phyloP scores from a whole-genome alignment of 257 asterid species.

The Nicotiana sylvestris region DNA sequence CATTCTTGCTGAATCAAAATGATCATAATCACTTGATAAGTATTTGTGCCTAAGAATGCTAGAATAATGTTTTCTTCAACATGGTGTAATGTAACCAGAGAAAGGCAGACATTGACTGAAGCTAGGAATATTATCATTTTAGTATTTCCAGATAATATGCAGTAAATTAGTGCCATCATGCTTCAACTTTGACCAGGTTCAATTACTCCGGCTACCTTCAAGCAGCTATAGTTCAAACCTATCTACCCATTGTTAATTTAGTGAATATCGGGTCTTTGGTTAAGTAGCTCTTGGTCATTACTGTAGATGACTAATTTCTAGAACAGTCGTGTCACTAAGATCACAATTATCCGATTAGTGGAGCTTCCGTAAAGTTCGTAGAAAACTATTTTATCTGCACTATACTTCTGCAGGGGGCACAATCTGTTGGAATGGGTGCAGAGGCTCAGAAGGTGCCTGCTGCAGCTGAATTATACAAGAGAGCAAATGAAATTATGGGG shows the following conservation, averaged over 20 bases:
- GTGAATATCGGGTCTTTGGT: not conserved
- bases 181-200: not conserved
- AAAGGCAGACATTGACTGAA: not conserved
- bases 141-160: not conserved
- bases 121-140: not conserved
- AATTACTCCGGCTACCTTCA: not conserved
- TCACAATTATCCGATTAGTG: not conserved
- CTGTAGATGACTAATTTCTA: not conserved
- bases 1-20: slow-evolving; percentile 11
- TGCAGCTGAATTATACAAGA: slow-evolving; percentile 81
- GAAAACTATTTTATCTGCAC: slow-evolving; percentile 8
- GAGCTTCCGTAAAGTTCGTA: not conserved
- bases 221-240: not conserved
- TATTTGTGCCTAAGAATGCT: not conserved
- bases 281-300: not conserved
- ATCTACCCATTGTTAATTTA: not conserved
- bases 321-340: not conserved
- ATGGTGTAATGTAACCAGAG: not conserved
- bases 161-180: not conserved
- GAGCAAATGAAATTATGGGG: slow-evolving; percentile 89
- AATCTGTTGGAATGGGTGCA: slow-evolving; percentile 92
- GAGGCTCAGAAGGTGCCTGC: slow-evolving; percentile 96
- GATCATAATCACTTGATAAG: not conserved
- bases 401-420: slow-evolving; percentile 78
- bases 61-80: not conserved